Evolutionary conservation across 129 eudicot genomes (phyloP), one percentile per base, ranked within the genome.

Genomic region (Mikania micrantha): DNA sequence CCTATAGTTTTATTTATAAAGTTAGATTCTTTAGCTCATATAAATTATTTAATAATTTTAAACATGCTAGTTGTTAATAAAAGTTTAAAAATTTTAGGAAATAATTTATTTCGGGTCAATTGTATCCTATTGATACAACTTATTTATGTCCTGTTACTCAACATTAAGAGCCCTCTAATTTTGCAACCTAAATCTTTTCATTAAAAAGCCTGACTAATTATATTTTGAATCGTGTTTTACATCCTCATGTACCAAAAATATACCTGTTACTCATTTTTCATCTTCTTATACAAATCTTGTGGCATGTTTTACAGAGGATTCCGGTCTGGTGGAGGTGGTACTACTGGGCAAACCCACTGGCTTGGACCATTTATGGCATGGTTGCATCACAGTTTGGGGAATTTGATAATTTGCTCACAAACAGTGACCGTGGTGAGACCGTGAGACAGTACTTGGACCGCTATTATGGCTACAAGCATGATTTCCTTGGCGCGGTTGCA

Each of bases 311-410:
- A 60, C 78, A 84, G 88, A 78, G 65, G 10, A 77, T 77, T 45
- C 88, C 88, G 12, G 74, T 58, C 1, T 84, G 88, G 88, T 84
- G 85, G 85, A 77, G 78, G 70, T 84, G 88, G 88, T 77, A 57
- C 71, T 84, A 70, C 27, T 84, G 82, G 80, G 63, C 69, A 3
- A 68, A 77, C 40, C 88, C 88, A 0, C 4, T 77, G 10, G 78
- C 85, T 0, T 84, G 88, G 88, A 80, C 85, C 4, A 16, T 84
- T 1, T 77, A 80, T 24, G 88, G 88, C 24, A 50, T 84, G 72
- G 74, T 84, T 39, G 83, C 64, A 20, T 84, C 88, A 0, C 88
- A 84, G n/a, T 81, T 74, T 13, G 85, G 82, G 25, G 85, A 81
- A 2, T 40, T 17, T 0, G 39, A 64, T 9, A 4, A 25, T 8